Conservation (phyloP, 2,329 filamentous ascomycete species). For the Fonsecaea nubica region DNA sequence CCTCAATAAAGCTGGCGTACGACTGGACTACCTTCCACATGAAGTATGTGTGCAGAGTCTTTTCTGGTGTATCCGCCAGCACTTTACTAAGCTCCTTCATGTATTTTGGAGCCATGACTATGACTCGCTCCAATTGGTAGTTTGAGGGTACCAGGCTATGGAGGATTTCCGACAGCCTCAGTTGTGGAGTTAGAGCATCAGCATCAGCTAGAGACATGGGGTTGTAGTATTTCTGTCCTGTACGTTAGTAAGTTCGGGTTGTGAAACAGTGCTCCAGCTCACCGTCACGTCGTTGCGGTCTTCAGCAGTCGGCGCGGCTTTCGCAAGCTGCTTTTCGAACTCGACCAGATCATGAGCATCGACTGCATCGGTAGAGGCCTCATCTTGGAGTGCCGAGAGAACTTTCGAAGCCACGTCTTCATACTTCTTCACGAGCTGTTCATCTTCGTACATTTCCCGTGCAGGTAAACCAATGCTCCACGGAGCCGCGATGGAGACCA, state of each 20-base stretch:
- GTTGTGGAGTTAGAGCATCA: conserved; percentile 61
- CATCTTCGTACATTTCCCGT: conserved; percentile 66
- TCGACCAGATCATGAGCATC: conserved; percentile 56
- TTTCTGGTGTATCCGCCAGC: conserved; percentile 59
- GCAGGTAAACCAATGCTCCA: conserved; percentile 64
- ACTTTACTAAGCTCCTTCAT: conserved; percentile 64
- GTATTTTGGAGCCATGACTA: conserved; percentile 67
- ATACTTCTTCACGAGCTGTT: conserved; percentile 61
- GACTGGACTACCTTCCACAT: conserved; percentile 67
- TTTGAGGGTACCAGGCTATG: conserved; percentile 59
- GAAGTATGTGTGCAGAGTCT: conserved; percentile 67
- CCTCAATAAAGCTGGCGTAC: conserved; percentile 63
- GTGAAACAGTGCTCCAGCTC: neutral
- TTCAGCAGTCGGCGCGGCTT: conserved; percentile 63
- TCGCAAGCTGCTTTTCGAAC: conserved; percentile 67
- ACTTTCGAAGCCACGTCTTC: conserved; percentile 52
- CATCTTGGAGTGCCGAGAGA: conserved; percentile 47
- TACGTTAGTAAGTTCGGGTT: conserved; percentile 2
- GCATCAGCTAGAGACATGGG: conserved; percentile 65
- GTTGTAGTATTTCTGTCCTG: conserved; percentile 64
- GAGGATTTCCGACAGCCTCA: conserved; percentile 62
- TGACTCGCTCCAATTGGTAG: conserved; percentile 60
- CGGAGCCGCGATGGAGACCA: conserved; percentile 55
- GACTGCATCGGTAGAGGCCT: conserved; percentile 39
- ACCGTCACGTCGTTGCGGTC: conserved; percentile 65